These are phyloP conservation scores for Gaeumannomyces sp. DNA, from an alignment of 2,329 filamentous ascomycete species.

Conservation along the genomic window DNA sequence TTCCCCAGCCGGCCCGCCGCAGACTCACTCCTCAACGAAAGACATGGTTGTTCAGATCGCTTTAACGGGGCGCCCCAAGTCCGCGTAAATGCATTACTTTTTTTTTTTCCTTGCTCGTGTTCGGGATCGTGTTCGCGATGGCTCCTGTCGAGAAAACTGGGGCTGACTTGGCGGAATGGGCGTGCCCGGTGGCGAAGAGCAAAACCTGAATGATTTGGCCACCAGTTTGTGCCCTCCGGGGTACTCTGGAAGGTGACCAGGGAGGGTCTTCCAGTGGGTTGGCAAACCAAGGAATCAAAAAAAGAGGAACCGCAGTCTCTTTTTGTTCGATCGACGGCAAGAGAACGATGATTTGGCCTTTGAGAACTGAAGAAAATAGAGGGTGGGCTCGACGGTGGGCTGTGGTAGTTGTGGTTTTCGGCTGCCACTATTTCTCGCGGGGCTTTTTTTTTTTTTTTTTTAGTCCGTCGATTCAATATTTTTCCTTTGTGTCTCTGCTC, in stretches of 20 bases:
- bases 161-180: neutral
- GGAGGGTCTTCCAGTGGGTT: too few relatives aligned
- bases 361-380: neutral
- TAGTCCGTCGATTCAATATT: neutral
- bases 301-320: too few relatives aligned
- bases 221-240: neutral
- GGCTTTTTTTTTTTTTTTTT: neutral
- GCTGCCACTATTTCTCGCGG: neutral
- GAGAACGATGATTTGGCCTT: neutral
- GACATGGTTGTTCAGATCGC: slow-evolving; percentile 30
- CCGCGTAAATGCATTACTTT: neutral
- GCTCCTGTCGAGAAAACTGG: neutral
- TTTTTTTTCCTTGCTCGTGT: slow-evolving; percentile 1
- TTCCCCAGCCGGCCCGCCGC: neutral
- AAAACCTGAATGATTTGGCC: neutral
- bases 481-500: neutral
- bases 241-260: too few relatives aligned
- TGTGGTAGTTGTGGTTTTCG: neutral
- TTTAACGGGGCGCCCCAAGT: slow-evolving; percentile 1
- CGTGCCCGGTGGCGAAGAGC: neutral
- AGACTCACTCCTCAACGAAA: slow-evolving; percentile 41
- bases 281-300: too few relatives aligned
- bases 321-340: neutral
- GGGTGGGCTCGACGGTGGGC: neutral
- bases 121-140: slow-evolving; percentile 7